Evolutionary conservation across 1,284 basidiomycete species (phyloP).

Genomic region (Sparassis latifolia): DNA sequence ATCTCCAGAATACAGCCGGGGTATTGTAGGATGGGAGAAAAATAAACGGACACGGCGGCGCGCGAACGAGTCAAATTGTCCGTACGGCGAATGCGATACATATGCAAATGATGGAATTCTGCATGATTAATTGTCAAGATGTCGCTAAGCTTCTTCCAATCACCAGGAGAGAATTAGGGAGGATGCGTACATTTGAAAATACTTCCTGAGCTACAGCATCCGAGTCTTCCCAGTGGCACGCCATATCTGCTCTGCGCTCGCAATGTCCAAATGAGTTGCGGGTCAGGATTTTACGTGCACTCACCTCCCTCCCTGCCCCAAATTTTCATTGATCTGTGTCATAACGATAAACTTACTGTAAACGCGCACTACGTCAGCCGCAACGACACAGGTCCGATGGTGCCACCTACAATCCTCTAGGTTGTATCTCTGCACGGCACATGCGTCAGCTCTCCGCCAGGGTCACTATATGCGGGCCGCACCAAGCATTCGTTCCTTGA

Average conservation of each 20-base stretch:
- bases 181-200: slow-evolving; percentile 52
- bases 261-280: slow-evolving; percentile 2
- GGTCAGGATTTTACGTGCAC: slow-evolving; percentile 16
- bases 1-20: slow-evolving; percentile 19
- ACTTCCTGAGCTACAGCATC: slow-evolving; percentile 66
- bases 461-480: slow-evolving; percentile 10
- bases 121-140: slow-evolving; percentile 11
- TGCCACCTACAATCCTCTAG: slow-evolving; percentile 67
- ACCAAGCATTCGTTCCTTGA: slow-evolving; percentile 74
- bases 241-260: slow-evolving; percentile 47
- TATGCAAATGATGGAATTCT: slow-evolving; percentile 73
- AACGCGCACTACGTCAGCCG: slow-evolving; percentile 4
- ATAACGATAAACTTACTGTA: slow-evolving; percentile 76
- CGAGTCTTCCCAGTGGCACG: slow-evolving; percentile 71
- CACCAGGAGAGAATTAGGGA: slow-evolving; percentile 4
- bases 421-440: slow-evolving; percentile 52
- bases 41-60: slow-evolving; percentile 1
- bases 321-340: slow-evolving; percentile 76
- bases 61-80: slow-evolving; percentile 32
- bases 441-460: slow-evolving; percentile 5
- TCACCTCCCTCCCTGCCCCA: slow-evolving; percentile 74
- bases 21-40: slow-evolving; percentile 9
- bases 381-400: not conserved
- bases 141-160: slow-evolving; percentile 2
- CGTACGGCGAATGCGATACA: slow-evolving; percentile 69